Conservation (phyloP, 2,329 filamentous ascomycete species). For the Calonectria henricotiae region DNA sequence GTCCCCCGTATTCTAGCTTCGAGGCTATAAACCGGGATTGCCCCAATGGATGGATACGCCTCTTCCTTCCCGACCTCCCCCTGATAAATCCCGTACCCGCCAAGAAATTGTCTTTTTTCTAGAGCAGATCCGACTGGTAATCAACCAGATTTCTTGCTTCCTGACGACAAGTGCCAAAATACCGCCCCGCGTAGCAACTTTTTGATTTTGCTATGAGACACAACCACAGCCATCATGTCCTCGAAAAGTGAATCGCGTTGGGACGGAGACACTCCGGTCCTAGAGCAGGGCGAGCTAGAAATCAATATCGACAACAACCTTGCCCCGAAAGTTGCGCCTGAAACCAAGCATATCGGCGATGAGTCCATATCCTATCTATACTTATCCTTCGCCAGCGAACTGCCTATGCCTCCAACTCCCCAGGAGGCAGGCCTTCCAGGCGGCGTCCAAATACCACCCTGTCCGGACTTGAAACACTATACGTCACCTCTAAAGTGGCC, state of each 20-base stretch:
- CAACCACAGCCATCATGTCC: conserved; percentile 36
- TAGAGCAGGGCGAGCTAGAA: conserved; percentile 43
- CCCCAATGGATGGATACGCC: conserved; percentile 40
- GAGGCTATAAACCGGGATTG: conserved; percentile 45
- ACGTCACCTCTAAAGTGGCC: conserved; percentile 84
- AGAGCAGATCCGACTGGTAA: neutral
- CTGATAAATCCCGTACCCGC: conserved; percentile 11
- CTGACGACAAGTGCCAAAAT: neutral
- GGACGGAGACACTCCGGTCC: conserved; percentile 25
- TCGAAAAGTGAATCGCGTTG: conserved; percentile 32
- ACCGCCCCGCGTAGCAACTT: neutral
- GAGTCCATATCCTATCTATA: conserved; percentile 61
- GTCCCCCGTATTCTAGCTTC: conserved; percentile 44
- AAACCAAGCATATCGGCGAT: conserved; percentile 32
- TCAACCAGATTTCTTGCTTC: neutral
- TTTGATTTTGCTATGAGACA: neutral
- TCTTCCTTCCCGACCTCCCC: conserved; percentile 31
- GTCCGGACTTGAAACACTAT: conserved; percentile 78
- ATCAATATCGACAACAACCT: conserved; percentile 38
- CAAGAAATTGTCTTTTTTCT: neutral
- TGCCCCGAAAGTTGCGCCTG: conserved; percentile 32
- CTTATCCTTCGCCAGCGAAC: conserved; percentile 60
- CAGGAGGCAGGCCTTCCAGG: conserved; percentile 33
- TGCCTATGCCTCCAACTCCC: conserved; percentile 55
- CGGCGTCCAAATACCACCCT: conserved; percentile 65